phyloP scores from a whole-genome alignment of 192 early-diverging fungal species.

The Backusella circina region DNA sequence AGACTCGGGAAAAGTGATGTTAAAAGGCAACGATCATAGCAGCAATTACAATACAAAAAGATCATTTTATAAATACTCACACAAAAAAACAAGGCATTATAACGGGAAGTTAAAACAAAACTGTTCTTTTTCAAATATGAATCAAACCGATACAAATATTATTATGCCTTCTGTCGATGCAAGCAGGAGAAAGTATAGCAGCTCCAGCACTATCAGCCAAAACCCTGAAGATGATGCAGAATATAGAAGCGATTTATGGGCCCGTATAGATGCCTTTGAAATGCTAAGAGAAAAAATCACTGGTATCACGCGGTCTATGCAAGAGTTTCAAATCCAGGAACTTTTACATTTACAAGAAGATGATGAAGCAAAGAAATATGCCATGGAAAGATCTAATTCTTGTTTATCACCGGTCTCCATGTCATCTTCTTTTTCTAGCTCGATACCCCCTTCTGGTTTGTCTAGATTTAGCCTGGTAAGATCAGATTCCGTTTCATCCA shows the following conservation, averaged over 20 bases:
- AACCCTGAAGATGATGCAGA: neutral
- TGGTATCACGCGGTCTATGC: conserved; percentile 17
- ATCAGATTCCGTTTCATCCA: neutral
- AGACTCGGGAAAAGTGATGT: neutral
- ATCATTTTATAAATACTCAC: neutral
- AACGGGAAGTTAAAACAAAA: neutral
- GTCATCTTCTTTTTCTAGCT: neutral
- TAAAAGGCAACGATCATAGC: neutral
- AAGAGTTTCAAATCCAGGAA: conserved; percentile 19
- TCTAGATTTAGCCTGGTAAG: conserved; percentile 3
- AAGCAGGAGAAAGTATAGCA: neutral
- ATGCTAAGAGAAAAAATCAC: conserved; percentile 14
- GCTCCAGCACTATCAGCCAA: neutral
- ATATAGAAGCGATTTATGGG: neutral
- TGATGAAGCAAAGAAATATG: neutral
- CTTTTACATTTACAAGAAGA: neutral
- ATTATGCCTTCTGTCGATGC: neutral
- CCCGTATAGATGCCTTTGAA: conserved; percentile 16
- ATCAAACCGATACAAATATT: neutral
- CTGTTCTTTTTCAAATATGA: neutral
- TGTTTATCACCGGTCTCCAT: conserved; percentile 2
- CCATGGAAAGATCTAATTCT: neutral
- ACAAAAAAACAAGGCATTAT: neutral
- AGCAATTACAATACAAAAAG: neutral
- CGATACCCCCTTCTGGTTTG: neutral